Evolutionary conservation across 2,329 filamentous ascomycete species (phyloP), one percentile per base, ranked within the genome.

Genomic region (Colletotrichum simmondsii): DNA sequence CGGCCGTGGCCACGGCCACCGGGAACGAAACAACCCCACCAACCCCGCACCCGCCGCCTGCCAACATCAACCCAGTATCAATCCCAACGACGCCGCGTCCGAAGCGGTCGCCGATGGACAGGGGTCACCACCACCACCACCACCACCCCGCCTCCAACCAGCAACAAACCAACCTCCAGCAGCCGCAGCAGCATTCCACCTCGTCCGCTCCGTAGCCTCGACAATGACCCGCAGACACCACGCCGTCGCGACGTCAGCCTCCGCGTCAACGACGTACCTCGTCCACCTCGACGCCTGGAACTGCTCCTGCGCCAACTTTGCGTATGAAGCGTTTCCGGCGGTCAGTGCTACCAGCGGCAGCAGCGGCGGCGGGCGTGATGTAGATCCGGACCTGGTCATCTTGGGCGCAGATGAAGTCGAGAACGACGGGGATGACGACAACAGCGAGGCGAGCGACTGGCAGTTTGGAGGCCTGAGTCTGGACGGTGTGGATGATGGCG

Each of bases 221-320:
- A 80, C 81, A 7, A 72, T 77, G 54, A 73, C 76, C 53, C 58
- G 73, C 54, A 28, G 74, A 58, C 52, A 75, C 77, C 76, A 78
- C 77, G 77, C 57, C 72, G 77, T 62, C 42, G 68, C 60, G 71
- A 75, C 61, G 74, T 77, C 77, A 53, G 75, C 77, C 63, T 54
- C 53, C 24, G 35, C 62, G 42, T 52, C 60, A 35, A 71, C 71
- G 4, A 73, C 60, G 19, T 97, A 98, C 82, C 86, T 94, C 77
- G 93, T 98, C 19, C 90, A 92, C 11, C 87, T 95, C 1, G 77
- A 81, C 1, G 90, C 92, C 1, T 98, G 97, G 97, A 95, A 93
- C 81, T 99, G 97, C 82, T 94, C 91, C 1, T 99, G 97, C 84
- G 93, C 95, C 4, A 92, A 91, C 1, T 98, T 98, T 81, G 88